Base-by-base conservation (phyloP, 2,329 filamentous ascomycete genomes). In the Myriosclerotinia duriaeana region DNA sequence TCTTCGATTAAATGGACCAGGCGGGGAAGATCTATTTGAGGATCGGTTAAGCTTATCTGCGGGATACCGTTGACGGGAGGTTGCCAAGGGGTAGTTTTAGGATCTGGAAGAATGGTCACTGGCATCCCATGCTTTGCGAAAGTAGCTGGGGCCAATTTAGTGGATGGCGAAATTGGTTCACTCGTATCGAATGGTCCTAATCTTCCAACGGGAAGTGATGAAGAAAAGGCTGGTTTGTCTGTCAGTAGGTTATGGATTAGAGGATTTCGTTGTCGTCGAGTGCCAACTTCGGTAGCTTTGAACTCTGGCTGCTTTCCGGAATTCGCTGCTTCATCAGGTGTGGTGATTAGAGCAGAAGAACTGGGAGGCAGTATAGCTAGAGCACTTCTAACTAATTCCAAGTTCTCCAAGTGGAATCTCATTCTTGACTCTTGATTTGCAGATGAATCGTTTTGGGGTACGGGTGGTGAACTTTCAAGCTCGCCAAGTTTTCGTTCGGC, bases 221-320 rank as follows among this genome's bases (percentile, higher is more conserved):
- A 95, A 1, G 95, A 98, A 71, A 93, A 90, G 17, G 93, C 85
- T 0, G 95, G 94, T 74, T 97, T 96, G 78, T 99, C 95, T 2
- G 95, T 99, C 12, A 99, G 84, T 1, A 99, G 86, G 73, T 97
- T 98, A 78, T 99, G 93, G 55, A 99, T 95, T 1, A 99, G 81
- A 0, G 93, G 93, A 73, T 99, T 99, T 64, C 73, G 68, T 66
- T 87, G 84, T 77, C 84, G 80, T 77, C 84, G 82, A 64, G 84
- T 87, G 66, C 81, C 81, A 67, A 87, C 81, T 60, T 73, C 72
- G 34, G 71, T 69, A 26, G 74, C 71, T 61, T 72, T 73, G 17
- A 75, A 72, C 53, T 72, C 82, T 77, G 56, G 66, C 36, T 67
- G 54, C 70, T 64, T 74, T 14, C 72, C 74, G 5, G 75, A 77